These are phyloP conservation scores for Paraphoma sp. DNA, from an alignment of 2,329 filamentous ascomycete genomes.

Conservation along the genomic window DNA sequence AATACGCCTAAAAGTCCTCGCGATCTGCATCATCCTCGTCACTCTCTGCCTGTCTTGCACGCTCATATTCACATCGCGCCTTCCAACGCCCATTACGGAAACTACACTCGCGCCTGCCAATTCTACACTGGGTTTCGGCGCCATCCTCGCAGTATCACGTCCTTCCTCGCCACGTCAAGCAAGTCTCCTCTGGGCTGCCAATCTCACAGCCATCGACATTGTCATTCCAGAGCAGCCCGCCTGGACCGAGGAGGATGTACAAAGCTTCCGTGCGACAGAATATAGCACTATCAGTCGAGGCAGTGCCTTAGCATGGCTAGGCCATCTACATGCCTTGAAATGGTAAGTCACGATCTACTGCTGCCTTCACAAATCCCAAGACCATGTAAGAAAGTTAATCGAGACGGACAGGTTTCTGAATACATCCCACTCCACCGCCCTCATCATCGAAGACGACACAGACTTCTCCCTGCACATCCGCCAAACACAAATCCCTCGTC, in stretches of 20 bases:
- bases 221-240: conserved; percentile 46
- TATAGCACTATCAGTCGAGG: conserved; percentile 42
- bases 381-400: neutral
- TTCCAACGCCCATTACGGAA: no score
- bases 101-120: conserved; percentile 10
- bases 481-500: conserved; percentile 23
- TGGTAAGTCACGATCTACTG: conserved; percentile 23
- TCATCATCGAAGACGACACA: conserved; percentile 38
- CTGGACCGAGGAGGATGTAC: conserved; percentile 47
- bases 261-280: conserved; percentile 29
- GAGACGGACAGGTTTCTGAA: conserved; percentile 13
- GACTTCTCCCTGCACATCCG: conserved; percentile 32
- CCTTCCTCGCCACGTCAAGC: conserved; percentile 41
- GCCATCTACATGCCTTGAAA: conserved; percentile 47
- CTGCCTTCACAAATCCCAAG: no score
- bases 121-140: conserved; percentile 39
- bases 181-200: conserved; percentile 45
- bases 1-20: neutral
- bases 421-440: conserved; percentile 28
- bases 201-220: conserved; percentile 48
- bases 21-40: neutral
- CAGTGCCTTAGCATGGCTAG: conserved; percentile 50
- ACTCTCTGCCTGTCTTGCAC: neutral
- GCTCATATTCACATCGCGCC: neutral
- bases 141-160: conserved; percentile 48